Conservation (phyloP, 768 basidiomycete species). For the Tricholoma hemisulphureum region DNA sequence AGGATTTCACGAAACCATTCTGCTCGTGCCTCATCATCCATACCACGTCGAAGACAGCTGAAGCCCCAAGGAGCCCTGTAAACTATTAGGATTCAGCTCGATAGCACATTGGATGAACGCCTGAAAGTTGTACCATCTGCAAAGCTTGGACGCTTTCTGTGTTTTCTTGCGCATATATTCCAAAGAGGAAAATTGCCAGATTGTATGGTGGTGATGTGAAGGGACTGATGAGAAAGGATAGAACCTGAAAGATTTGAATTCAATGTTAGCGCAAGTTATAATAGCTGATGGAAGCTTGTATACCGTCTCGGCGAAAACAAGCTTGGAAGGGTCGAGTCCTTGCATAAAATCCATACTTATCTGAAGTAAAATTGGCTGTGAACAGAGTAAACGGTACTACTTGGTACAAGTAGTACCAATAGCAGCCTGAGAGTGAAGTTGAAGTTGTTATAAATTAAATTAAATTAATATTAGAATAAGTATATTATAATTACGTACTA, state of each 20-base stretch:
- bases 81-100: constrained; percentile 48
- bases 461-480: too few species aligned
- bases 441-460: too few species aligned
- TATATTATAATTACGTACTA: too few species aligned
- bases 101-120: not conserved
- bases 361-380: not conserved
- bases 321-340: constrained; percentile 68
- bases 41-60: constrained; percentile 66
- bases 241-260: constrained; percentile 37
- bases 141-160: constrained; percentile 62
- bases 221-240: constrained; percentile 59
- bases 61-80: constrained; percentile 57
- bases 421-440: too few species aligned
- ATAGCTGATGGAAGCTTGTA: constrained; percentile 14
- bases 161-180: constrained; percentile 68
- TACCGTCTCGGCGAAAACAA: constrained; percentile 65
- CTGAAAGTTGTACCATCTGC: constrained; percentile 47
- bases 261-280: not conserved
- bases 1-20: constrained; percentile 50
- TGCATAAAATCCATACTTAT: constrained; percentile 69
- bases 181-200: constrained; percentile 80
- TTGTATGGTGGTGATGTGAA: constrained; percentile 70
- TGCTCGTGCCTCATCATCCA: constrained; percentile 64
- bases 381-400: not conserved
- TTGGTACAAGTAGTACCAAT: too few species aligned